phyloP scores from a whole-genome alignment of 768 basidiomycete genomes.

The Agaricus bisporus region DNA sequence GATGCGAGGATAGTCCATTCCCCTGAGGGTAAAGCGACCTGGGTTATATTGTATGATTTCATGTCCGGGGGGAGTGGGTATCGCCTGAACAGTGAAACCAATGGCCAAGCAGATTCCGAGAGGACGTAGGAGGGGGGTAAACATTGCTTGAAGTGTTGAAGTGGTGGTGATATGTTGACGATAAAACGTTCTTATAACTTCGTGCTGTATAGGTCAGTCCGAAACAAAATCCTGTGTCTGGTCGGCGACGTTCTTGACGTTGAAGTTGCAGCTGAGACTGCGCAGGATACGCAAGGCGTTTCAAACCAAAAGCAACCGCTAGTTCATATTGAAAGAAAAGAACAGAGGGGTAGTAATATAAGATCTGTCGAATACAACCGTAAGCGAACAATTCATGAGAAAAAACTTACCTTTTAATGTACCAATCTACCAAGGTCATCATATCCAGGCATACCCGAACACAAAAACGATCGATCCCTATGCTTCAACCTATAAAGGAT shows the following conservation, averaged over 20 bases:
- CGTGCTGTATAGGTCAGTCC: too few species aligned
- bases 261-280: too few species aligned
- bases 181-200: too few species aligned
- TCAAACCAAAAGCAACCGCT: too few species aligned
- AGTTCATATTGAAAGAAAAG: too few species aligned
- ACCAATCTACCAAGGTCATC: constrained; percentile 26
- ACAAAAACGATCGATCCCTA: constrained; percentile 8
- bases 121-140: neutral
- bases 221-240: too few species aligned
- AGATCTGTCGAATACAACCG: neutral
- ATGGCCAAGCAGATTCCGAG: neutral
- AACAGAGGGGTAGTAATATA: neutral
- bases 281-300: too few species aligned
- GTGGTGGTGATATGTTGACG: neutral
- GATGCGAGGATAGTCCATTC: neutral
- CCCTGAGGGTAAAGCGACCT: constrained; percentile 10
- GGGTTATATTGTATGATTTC: constrained; percentile 9
- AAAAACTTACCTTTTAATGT: neutral
- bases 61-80: constrained; percentile 11
- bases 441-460: constrained; percentile 33
- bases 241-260: too few species aligned
- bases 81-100: neutral
- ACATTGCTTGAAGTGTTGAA: neutral
- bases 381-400: neutral
- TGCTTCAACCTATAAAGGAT: constrained; percentile 27